These are phyloP conservation scores for Irpex sp. DNA, from an alignment of 1,284 basidiomycete species.

Conservation along the genomic window DNA sequence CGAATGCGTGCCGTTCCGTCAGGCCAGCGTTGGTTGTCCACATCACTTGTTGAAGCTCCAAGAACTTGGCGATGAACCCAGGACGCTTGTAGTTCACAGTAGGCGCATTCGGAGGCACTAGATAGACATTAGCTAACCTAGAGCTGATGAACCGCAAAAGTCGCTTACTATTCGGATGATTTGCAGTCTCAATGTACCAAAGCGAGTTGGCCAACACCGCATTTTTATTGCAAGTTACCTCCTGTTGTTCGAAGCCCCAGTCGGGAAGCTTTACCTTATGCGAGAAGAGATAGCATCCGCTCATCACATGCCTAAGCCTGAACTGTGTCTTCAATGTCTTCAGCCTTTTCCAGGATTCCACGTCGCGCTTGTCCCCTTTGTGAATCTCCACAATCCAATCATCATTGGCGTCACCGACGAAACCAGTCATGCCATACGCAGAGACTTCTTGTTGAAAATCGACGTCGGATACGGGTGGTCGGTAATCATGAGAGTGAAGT, in stretches of 20 bases:
- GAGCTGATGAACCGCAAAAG: not conserved
- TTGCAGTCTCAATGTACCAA: slow-evolving; percentile 92
- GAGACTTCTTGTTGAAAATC: slow-evolving; percentile 99
- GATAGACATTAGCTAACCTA: slow-evolving; percentile 6
- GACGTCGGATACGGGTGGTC: slow-evolving; percentile 95
- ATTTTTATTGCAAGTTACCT: slow-evolving; percentile 98
- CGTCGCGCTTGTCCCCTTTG: slow-evolving; percentile 59
- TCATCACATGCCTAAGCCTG: slow-evolving; percentile 78
- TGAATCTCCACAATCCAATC: slow-evolving; percentile 94
- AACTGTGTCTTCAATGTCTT: slow-evolving; percentile 83
- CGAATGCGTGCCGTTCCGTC: slow-evolving; percentile 91
- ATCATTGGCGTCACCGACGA: slow-evolving; percentile 86
- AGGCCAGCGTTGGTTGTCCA: slow-evolving; percentile 97
- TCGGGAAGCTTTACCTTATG: slow-evolving; percentile 97
- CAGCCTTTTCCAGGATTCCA: slow-evolving; percentile 64
- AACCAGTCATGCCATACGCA: slow-evolving; percentile 87
- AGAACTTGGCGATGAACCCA: slow-evolving; percentile 86
- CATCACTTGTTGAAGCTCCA: slow-evolving; percentile 93
- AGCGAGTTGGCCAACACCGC: slow-evolving; percentile 86
- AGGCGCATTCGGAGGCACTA: slow-evolving; percentile 66
- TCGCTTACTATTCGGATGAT: slow-evolving; percentile 69
- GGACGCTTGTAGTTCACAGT: slow-evolving; percentile 88
- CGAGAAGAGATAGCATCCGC: slow-evolving; percentile 95
- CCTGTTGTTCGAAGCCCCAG: slow-evolving; percentile 98
- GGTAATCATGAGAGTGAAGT: slow-evolving; percentile 91